Evolutionary conservation across 192 early-diverging fungal genomes (phyloP).

Genomic region (Coemansia pectinata): DNA sequence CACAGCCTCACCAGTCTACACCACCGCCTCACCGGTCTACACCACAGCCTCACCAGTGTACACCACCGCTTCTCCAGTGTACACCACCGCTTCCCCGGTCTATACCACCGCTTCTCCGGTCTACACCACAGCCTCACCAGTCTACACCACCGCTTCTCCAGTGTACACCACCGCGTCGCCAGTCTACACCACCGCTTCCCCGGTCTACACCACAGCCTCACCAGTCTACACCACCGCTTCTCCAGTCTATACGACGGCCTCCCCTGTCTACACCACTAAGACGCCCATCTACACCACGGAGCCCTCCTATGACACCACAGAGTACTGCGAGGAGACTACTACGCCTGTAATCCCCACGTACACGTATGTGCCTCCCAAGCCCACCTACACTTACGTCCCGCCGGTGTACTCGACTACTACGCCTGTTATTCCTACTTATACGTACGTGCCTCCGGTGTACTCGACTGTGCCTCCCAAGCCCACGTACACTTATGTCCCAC

Average conservation of each 20-base stretch:
- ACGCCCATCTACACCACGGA: conserved; percentile 1
- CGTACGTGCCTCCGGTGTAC: neutral
- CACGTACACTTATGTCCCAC: neutral
- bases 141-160: neutral
- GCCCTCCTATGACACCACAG: neutral
- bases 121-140: neutral
- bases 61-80: neutral
- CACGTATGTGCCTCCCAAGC: neutral
- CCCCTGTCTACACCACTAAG: neutral
- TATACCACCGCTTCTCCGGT: neutral
- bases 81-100: neutral
- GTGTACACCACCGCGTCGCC: neutral
- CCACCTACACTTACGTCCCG: neutral
- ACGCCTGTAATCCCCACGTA: neutral
- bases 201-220: conserved; percentile 4
- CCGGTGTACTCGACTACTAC: neutral
- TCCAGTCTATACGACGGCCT: conserved; percentile 7
- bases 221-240: neutral
- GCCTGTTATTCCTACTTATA: neutral
- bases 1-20: neutral
- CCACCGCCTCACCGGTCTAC: neutral
- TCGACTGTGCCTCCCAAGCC: neutral
- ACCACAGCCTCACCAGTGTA: neutral
- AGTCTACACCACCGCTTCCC: neutral
- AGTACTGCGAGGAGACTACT: conserved; percentile 2